Evolutionary conservation across 192 early-diverging fungal genomes (phyloP).

Genomic region (Coemansia aciculifera): DNA sequence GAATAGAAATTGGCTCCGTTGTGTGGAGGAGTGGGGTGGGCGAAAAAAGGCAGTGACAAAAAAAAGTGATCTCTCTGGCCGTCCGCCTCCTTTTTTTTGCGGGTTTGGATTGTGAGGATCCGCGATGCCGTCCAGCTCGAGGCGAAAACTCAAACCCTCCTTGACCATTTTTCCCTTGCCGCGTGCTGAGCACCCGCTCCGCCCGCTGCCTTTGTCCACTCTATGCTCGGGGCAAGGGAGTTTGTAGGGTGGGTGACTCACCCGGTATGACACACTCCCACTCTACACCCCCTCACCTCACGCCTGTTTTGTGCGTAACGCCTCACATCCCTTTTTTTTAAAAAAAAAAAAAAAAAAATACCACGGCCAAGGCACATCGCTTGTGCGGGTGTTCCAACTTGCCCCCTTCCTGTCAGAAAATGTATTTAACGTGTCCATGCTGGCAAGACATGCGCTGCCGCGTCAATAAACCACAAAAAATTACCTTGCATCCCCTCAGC

Average conservation of each 20-base stretch:
- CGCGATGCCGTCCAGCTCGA: neutral
- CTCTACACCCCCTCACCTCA: neutral
- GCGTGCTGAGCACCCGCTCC: neutral
- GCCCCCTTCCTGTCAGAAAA: neutral
- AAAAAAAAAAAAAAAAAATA: neutral
- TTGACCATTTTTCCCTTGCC: neutral
- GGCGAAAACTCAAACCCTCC: neutral
- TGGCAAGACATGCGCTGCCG: slow-evolving; percentile 6
- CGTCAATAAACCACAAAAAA: slow-evolving; percentile 12
- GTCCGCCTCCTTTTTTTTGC: slow-evolving; percentile 7
- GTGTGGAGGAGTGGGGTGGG: neutral
- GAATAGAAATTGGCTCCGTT: neutral
- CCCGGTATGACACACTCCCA: slow-evolving; percentile 7
- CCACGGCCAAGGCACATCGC: slow-evolving; percentile 5
- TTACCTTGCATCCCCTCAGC: slow-evolving; percentile 12
- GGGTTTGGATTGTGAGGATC: neutral
- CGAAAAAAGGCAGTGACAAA: neutral
- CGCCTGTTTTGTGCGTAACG: slow-evolving; percentile 12
- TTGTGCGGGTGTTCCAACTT: neutral
- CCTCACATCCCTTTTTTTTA: slow-evolving; percentile 8
- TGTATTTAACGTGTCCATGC: slow-evolving; percentile 7
- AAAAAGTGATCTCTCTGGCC: slow-evolving; percentile 1
- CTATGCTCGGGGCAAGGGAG: neutral
- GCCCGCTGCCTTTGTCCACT: neutral
- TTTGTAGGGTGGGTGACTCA: neutral